These are phyloP conservation scores for Tulasnella sp. DNA, from an alignment of 768 basidiomycete species.

Conservation along the genomic window DNA sequence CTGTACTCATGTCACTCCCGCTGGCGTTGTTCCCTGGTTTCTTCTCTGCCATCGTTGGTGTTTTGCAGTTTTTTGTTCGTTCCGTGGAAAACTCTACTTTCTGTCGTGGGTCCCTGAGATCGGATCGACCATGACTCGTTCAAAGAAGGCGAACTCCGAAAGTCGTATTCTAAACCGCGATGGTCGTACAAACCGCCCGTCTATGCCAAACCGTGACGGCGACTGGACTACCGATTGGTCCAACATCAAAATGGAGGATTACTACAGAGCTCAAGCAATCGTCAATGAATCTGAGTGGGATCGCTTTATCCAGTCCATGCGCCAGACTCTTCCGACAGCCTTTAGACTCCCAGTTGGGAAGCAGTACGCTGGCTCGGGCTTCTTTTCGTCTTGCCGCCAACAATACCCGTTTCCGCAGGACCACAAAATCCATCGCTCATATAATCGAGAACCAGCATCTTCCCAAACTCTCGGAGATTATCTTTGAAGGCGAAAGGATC, in stretches of 20 bases:
- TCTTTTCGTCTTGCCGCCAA: not conserved
- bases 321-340: slow-evolving; percentile 74
- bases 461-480: slow-evolving; percentile 55
- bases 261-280: slow-evolving; percentile 47
- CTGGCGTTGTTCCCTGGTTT: slow-evolving; percentile 12
- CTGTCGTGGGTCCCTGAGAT: not conserved
- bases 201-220: slow-evolving; percentile 9
- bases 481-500: slow-evolving; percentile 62
- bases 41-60: slow-evolving; percentile 8
- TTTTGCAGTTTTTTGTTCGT: not conserved
- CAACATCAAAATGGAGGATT: slow-evolving; percentile 32
- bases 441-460: slow-evolving; percentile 69
- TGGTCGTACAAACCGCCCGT: slow-evolving; percentile 1
- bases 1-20: slow-evolving; percentile 16
- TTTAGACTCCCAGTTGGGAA: slow-evolving; percentile 86
- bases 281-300: slow-evolving; percentile 66
- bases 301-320: slow-evolving; percentile 48
- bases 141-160: not conserved
- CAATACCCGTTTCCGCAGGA: slow-evolving; percentile 29
- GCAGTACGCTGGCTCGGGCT: slow-evolving; percentile 40
- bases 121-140: not conserved
- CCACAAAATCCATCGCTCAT: slow-evolving; percentile 61
- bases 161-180: slow-evolving; percentile 1
- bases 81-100: not conserved
- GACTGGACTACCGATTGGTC: slow-evolving; percentile 20